Percentiles rank a stretch among this genome's conserved stretches.
These are phyloP conservation scores for Acacia confusa DNA, from an alignment of 306 rosid genomes.

Conservation along the genomic window DNA sequence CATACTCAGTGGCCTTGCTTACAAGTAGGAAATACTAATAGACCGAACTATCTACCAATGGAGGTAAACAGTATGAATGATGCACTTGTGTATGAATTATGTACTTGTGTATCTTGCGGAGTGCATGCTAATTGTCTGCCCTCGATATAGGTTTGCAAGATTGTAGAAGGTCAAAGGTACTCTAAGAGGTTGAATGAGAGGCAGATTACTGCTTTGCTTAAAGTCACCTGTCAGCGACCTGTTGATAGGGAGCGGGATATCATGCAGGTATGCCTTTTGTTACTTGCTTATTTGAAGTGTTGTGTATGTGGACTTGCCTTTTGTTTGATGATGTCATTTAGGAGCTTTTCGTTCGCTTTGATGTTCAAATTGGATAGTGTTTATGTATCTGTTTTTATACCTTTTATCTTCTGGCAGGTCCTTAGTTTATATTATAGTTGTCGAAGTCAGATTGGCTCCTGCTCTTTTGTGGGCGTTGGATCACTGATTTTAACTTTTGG, in stretches of 20 bases:
- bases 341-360: not conserved
- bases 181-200: slow-evolving; percentile 81
- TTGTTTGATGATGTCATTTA: not conserved
- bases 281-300: not conserved
- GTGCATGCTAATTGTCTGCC: slow-evolving; percentile 21
- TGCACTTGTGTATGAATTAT: not conserved
- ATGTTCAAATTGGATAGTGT: too few relatives aligned
- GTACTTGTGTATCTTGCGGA: not conserved
- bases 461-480: not conserved
- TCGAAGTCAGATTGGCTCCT: not conserved
- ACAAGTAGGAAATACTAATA: slow-evolving; percentile 89
- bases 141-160: slow-evolving; percentile 81
- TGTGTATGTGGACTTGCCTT: not conserved
- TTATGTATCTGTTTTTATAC: not conserved
- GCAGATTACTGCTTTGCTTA: slow-evolving; percentile 87
- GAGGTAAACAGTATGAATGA: slow-evolving; percentile 51
- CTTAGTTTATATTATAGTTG: not conserved
- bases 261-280: slow-evolving; percentile 53
- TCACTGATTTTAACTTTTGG: not conserved
- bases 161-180: slow-evolving; percentile 93
- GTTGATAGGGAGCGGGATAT: slow-evolving; percentile 81
- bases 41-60: slow-evolving; percentile 95
- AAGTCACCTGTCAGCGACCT: slow-evolving; percentile 96
- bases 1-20: slow-evolving; percentile 96
- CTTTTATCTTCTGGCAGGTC: not conserved